phyloP scores from a whole-genome alignment of 2,329 filamentous ascomycete species.

The Colletotrichum euphorbiae region DNA sequence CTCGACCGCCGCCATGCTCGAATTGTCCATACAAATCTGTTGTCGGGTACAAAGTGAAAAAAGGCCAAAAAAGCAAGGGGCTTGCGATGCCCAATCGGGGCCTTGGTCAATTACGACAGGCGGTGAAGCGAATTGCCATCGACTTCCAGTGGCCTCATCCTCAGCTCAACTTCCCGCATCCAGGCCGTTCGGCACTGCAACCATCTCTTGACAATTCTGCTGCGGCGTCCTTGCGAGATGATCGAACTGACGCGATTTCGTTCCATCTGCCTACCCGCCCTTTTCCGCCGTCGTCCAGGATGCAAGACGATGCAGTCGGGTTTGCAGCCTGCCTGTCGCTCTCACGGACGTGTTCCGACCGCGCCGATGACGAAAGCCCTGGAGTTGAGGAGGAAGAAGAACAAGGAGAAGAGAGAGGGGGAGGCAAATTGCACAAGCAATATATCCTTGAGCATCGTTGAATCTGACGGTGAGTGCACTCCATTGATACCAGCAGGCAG shows the following conservation, averaged over 20 bases:
- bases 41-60: not conserved
- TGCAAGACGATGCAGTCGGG: not conserved
- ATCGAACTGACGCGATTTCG: not conserved
- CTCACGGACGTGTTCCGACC: too few relatives aligned
- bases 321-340: too few relatives aligned
- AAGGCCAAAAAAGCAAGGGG: not conserved
- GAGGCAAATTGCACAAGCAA: too few relatives aligned
- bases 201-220: not conserved
- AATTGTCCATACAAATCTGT: not conserved
- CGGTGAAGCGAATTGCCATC: slow-evolving; percentile 7
- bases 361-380: too few relatives aligned
- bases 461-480: too few relatives aligned
- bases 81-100: not conserved
- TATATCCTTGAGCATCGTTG: too few relatives aligned
- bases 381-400: too few relatives aligned
- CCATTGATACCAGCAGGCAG: too few relatives aligned
- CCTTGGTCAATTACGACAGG: not conserved
- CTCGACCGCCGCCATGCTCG: not conserved
- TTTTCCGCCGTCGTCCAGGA: not conserved
- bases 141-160: slow-evolving; percentile 21
- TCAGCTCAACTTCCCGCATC: not conserved
- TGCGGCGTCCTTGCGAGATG: not conserved
- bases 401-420: too few relatives aligned
- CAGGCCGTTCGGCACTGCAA: not conserved
- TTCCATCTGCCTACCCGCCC: not conserved